Percentiles rank a stretch among this genome's conserved stretches.
phyloP scores from a whole-genome alignment of 441 rosid species.

The Aquilaria agallochum region DNA sequence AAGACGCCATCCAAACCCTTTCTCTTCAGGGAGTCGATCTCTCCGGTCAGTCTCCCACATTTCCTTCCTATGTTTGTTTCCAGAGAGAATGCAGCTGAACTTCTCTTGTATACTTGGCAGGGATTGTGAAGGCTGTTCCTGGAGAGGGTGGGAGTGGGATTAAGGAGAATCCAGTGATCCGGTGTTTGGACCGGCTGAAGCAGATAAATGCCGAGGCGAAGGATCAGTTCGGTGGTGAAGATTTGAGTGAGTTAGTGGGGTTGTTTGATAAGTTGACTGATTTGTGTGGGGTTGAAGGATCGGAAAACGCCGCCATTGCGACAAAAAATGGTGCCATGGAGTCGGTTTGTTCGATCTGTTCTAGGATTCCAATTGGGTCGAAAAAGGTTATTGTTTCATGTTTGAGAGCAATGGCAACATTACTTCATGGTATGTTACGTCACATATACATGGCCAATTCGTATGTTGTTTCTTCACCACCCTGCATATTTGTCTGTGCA shows the following conservation, averaged over 20 bases:
- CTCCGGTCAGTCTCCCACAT: constrained; percentile 40
- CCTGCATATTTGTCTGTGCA: too few relatives aligned
- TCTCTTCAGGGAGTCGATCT: constrained; percentile 95
- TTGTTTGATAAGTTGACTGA: constrained; percentile 41
- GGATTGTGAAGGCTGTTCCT: constrained; percentile 68
- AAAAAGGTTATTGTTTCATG: constrained; percentile 37
- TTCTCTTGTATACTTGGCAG: constrained; percentile 22
- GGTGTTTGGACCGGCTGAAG: constrained; percentile 55
- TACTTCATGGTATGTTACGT: constrained; percentile 51
- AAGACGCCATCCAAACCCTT: constrained; percentile 86
- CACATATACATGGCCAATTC: too few relatives aligned
- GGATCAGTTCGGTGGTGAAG: constrained; percentile 25
- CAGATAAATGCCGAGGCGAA: constrained; percentile 23
- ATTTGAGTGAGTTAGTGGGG: constrained; percentile 41
- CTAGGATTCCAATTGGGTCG: constrained; percentile 37
- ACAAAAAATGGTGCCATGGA: constrained; percentile 69
- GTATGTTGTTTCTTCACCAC: too few relatives aligned
- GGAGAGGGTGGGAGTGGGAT: constrained; percentile 53
- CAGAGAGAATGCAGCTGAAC: background rate
- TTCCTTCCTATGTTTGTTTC: constrained; percentile 9
- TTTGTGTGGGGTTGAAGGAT: constrained; percentile 36
- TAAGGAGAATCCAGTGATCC: constrained; percentile 59
- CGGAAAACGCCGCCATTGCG: constrained; percentile 62
- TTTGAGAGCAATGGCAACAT: constrained; percentile 47
- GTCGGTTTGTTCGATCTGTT: constrained; percentile 52